Evolutionary conservation across 768 basidiomycete genomes (phyloP).

Genomic region (Boletus rufocinnamomeus): DNA sequence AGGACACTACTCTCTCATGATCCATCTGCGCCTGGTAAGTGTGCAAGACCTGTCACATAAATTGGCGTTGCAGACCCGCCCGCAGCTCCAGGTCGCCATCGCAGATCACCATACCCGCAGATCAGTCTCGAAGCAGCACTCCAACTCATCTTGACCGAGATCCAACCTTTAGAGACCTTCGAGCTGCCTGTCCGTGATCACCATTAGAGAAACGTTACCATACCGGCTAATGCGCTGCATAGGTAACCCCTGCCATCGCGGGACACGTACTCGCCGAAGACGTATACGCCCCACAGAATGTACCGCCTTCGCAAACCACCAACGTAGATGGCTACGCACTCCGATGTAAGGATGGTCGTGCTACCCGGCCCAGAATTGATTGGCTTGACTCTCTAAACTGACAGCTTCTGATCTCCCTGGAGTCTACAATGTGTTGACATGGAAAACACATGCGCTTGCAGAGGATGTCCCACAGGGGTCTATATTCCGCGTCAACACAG

Average conservation of each 20-base stretch:
- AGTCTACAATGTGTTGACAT: conserved; percentile 65
- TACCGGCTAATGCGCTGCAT: not conserved
- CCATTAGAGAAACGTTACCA: not conserved
- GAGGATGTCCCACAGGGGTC: conserved; percentile 45
- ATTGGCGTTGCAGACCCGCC: not conserved
- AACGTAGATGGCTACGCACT: conserved; percentile 91
- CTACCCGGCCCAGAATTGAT: not conserved
- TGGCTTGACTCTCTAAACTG: not conserved
- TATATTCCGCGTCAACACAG: conserved; percentile 78
- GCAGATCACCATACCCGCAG: conserved; percentile 76
- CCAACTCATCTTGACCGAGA: conserved; percentile 50
- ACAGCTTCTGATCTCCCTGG: conserved; percentile 67
- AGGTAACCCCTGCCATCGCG: conserved; percentile 63
- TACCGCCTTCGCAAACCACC: conserved; percentile 68
- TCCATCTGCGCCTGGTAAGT: conserved; percentile 64
- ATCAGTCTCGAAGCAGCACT: conserved; percentile 68
- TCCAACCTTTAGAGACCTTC: conserved; percentile 42
- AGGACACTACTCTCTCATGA: conserved; percentile 66
- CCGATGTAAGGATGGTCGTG: conserved; percentile 50
- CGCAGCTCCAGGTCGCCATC: conserved; percentile 67
- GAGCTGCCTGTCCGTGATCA: conserved; percentile 44
- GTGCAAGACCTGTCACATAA: not conserved
- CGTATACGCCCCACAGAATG: conserved; percentile 61
- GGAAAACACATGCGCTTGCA: conserved; percentile 40
- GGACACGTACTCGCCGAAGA: conserved; percentile 79